Evolutionary conservation across 768 basidiomycete genomes (phyloP), one percentile per base, ranked within the genome.

Genomic region (Mycena filopes): DNA sequence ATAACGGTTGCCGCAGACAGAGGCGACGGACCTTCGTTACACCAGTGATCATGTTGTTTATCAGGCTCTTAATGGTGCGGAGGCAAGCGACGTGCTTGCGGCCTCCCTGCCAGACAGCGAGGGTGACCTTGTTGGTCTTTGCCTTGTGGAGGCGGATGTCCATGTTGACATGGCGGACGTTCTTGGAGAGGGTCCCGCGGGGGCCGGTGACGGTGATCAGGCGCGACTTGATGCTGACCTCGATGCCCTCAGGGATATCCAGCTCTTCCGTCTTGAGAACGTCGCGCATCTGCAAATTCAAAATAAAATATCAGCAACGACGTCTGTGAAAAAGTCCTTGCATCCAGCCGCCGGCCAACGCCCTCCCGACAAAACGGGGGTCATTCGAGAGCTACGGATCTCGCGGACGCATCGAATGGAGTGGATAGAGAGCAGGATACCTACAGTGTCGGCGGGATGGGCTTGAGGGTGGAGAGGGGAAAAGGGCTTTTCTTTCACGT

Each of bases 41-140:
- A 69, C 98, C 98, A 69, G 82, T 95, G 78, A 99, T 87, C 96
- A 99, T 95, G 87, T 99, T 99, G 80, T 88, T 89, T 74, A 99
- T 97, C 74, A 97, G 78, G 71, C 92, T 96, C 80, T 90, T 91
- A 81, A 99, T 94, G 40, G 98, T 99, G 71, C 96, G 89, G 70
- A 99, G 84, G 85, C 96, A 98, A 61, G 98, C 98, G 74, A 99
- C 94, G 77, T 99, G 98, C 85, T 99, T 99, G 77, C 98, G 90
- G 69, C 89, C 92, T 67, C 94, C 98, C 82, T 98, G 95, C 98
- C 98, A 99, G 65, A 99, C 94, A 65, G 95, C 93, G 74, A 99
- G 87, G 67, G 88, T 88, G 77, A 99, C 92, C 77, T 90, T 89
- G 70, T 86, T 87, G 71, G 84, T 83, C 82, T 95, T 91, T 76